Percentiles rank a stretch among this genome's conserved stretches.
These are phyloP conservation scores for Arabidopsis thaliana DNA, from an alignment of 345 rosid species.

Conservation along the genomic window TAIR10.1 NC_003071.7:14824001-14824500, in stretches of 20 bases:
- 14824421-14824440: constrained; percentile 28
- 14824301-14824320: constrained; percentile 25
- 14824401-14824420: constrained; percentile 34
- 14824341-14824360: constrained; percentile 30
- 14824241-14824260: constrained; percentile 31
- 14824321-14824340: constrained; percentile 19
- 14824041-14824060: background rate
- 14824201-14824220: constrained; percentile 31
- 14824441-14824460: constrained; percentile 48
- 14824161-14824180: constrained; percentile 24
- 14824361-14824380: constrained; percentile 30
- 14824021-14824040: background rate
- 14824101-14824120: constrained; percentile 55
- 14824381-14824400: constrained; percentile 25
- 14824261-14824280: constrained; percentile 23
- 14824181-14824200: constrained; percentile 30
- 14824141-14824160: constrained; percentile 54
- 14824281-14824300: constrained; percentile 34
- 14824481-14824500: constrained; percentile 71
- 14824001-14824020: background rate
- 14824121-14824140: constrained; percentile 63
- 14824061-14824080: constrained; percentile 4
- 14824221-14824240: constrained; percentile 33
- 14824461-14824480: constrained; percentile 34
- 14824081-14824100: constrained; percentile 46